A percentile compares a stretch with the other conserved stretches of the same genome.
These are phyloP conservation scores for Microbotryomycetes sp. DNA, from an alignment of 1,284 basidiomycete species.

Conservation along the genomic window DNA sequence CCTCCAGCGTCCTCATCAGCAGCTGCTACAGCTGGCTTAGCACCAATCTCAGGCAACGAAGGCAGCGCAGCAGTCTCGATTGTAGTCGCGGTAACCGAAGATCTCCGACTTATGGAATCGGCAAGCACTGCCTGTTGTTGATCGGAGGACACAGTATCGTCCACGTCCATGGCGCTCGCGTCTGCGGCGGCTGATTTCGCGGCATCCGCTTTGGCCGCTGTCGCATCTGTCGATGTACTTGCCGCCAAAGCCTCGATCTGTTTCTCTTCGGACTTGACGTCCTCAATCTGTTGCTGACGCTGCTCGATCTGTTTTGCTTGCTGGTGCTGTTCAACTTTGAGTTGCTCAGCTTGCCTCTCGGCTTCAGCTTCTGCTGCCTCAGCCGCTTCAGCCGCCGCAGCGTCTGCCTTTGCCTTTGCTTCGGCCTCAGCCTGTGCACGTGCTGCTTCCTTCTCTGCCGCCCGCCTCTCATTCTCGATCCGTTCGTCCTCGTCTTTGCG, in stretches of 20 bases:
- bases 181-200: not conserved
- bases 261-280: not conserved
- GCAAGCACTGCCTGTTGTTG: not conserved
- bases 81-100: not conserved
- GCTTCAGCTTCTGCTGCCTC: not conserved
- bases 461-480: not conserved
- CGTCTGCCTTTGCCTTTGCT: not conserved
- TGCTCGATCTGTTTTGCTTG: not conserved
- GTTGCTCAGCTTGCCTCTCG: not conserved
- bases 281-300: not conserved
- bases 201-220: not conserved
- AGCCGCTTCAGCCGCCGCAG: not conserved
- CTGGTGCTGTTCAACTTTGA: not conserved
- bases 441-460: not conserved
- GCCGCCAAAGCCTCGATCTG: not conserved
- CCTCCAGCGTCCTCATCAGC: too few relatives aligned
- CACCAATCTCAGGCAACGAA: too few relatives aligned
- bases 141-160: not conserved
- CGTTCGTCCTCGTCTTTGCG: not conserved
- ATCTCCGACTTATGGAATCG: not conserved
- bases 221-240: not conserved
- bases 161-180: not conserved
- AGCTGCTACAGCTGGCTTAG: too few relatives aligned
- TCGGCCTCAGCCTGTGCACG: not conserved
- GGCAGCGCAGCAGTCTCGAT: not conserved